These are phyloP conservation scores for Ganoderma lucidum DNA, from an alignment of 1,284 basidiomycete species.

Conservation along the genomic window DNA sequence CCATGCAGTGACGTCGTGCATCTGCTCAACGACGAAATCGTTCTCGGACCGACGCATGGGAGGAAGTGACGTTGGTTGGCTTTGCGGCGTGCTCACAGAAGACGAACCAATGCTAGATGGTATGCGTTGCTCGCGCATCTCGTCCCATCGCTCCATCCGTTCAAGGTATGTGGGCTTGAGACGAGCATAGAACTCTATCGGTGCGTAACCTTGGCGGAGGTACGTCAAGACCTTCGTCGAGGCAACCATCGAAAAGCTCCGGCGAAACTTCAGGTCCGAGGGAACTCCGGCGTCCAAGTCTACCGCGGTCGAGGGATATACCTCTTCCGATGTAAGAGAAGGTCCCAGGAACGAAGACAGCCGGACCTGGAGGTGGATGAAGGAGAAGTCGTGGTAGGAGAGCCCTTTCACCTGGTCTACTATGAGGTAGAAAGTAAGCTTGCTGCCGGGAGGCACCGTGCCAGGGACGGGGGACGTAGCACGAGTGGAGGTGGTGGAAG, in stretches of 20 bases:
- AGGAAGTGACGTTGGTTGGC: conserved; percentile 52
- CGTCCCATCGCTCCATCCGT: conserved; percentile 91
- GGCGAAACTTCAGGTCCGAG: conserved; percentile 82
- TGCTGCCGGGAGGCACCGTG: conserved; percentile 74
- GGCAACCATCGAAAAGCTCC: conserved; percentile 81
- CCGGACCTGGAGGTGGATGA: conserved; percentile 85
- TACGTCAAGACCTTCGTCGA: conserved; percentile 79
- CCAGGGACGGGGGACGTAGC: conserved; percentile 73
- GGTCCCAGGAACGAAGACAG: conserved; percentile 84
- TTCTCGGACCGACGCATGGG: conserved; percentile 91
- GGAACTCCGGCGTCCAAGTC: conserved; percentile 78
- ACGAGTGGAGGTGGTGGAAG: conserved; percentile 71
- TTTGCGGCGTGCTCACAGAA: conserved; percentile 35
- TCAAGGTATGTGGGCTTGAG: conserved; percentile 85
- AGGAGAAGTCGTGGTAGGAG: conserved; percentile 86
- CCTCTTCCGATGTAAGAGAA: conserved; percentile 77
- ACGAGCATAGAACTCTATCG: conserved; percentile 89
- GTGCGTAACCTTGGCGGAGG: conserved; percentile 78
- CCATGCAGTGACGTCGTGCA: conserved; percentile 89
- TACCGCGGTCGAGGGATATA: conserved; percentile 78
- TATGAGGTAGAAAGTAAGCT: conserved; percentile 83
- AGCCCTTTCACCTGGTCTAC: conserved; percentile 90
- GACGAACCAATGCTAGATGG: conserved; percentile 30
- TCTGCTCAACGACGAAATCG: conserved; percentile 89
- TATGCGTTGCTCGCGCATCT: conserved; percentile 77